Base-by-base conservation (phyloP, 768 basidiomycete genomes). In the Filobasidium wieringae region DNA sequence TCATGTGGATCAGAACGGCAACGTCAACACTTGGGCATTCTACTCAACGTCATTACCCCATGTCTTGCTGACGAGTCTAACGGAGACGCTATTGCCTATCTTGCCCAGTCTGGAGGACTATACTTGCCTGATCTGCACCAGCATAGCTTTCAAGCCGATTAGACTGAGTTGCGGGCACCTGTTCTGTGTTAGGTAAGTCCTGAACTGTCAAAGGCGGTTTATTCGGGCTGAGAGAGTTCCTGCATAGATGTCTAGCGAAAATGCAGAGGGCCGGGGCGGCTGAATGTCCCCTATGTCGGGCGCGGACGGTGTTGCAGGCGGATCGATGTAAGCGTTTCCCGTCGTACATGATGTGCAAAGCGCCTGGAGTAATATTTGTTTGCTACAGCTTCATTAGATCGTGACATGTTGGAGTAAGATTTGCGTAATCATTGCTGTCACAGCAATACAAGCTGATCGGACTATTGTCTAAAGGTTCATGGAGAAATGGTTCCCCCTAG, bases 91-190 rank as follows among this genome's bases (percentile, higher is more conserved):
- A 1, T 77, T 95, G 2, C 88, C 90, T 62, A 68, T 69, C 36
- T 45, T 71, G 49, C 68, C 71, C 7, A 72, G 69, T 63, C 53
- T 73, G 53, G 72, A 72, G 51, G 74, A 93, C 73, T 95, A 91
- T 69, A 75, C 81, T 0, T 96, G 91, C 65, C 76, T 85, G 36
- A 92, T 95, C 58, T 95, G 92, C 74, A 87, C 84, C 1, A 81
- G 80, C 59, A 83, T 96, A 63, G 92, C 90, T 5, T 96, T 91
- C 79, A 90, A 89, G 71, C 92, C 92, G 0, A 85, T 93, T 51
- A 77, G 90, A 9, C 78, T 96, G 2, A 71, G 73, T 17, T 96
- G 91, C 60, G 79, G 84, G 0, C 91, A 93, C 72, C 76, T 75
- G 12, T 75, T 74, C 58, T 77, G 76, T 54, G 71, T 75, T 24